Evolutionary conservation across 2,329 filamentous ascomycete genomes (phyloP).

Genomic region (Epichloe gansuensis): DNA sequence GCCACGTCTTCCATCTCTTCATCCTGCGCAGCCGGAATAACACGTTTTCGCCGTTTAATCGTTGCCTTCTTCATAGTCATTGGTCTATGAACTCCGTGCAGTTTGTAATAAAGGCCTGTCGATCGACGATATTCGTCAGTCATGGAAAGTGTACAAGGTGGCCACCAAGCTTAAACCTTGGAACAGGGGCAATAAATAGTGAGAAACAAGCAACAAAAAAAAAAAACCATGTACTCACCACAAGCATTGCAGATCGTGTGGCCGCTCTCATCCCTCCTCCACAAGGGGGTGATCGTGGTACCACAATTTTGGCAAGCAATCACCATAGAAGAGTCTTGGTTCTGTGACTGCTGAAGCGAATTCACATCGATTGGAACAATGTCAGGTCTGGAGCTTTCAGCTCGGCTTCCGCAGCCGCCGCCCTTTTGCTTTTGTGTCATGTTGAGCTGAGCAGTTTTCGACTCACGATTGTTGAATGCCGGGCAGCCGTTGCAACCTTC

Average conservation of each 20-base stretch:
- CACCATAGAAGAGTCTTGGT: constrained; percentile 32
- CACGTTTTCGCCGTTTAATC: constrained; percentile 89
- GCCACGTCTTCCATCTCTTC: constrained; percentile 36
- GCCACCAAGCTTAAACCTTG: background rate
- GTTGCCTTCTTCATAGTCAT: constrained; percentile 98
- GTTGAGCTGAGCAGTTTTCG: constrained; percentile 67
- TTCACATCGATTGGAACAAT: constrained; percentile 22
- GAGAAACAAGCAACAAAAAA: no score
- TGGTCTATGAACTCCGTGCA: constrained; percentile 84
- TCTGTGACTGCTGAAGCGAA: constrained; percentile 20
- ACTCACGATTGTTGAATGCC: constrained; percentile 91
- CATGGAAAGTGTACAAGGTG: background rate
- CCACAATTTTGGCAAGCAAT: constrained; percentile 95
- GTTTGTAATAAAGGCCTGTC: constrained; percentile 87
- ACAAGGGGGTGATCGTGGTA: constrained; percentile 91
- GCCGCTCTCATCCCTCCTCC: constrained; percentile 85
- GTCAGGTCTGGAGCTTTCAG: constrained; percentile 14
- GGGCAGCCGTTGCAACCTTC: constrained; percentile 93
- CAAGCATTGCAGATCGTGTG: constrained; percentile 98
- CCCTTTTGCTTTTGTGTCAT: constrained; percentile 35
- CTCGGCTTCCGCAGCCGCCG: constrained; percentile 19
- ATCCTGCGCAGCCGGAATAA: constrained; percentile 63
- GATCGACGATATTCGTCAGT: background rate
- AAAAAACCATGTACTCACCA: constrained; percentile 44
- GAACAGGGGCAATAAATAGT: background rate